Evolutionary conservation across 2,329 filamentous ascomycete genomes (phyloP).

Genomic region (Sporothrix schenckii): DNA sequence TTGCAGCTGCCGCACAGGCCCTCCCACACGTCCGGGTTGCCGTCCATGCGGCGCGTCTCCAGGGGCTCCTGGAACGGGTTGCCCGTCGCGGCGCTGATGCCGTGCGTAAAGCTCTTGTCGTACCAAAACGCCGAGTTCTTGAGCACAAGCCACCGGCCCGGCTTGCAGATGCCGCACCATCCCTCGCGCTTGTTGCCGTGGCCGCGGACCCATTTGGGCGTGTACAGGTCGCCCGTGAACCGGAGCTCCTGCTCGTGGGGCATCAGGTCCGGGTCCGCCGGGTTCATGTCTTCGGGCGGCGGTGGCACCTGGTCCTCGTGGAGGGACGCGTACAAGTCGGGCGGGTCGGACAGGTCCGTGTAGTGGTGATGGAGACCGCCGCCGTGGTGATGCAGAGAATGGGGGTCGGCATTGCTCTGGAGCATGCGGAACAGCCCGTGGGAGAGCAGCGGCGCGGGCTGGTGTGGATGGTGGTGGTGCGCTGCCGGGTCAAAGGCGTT

Average conservation of each 20-base stretch:
- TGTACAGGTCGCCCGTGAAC: conserved; percentile 81
- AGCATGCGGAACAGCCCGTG: conserved; percentile 74
- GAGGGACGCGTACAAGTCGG: conserved; percentile 75
- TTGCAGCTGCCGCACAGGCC: conserved; percentile 76
- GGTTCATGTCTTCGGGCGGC: conserved; percentile 80
- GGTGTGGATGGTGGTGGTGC: conserved; percentile 41
- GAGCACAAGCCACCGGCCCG: conserved; percentile 80
- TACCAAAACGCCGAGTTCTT: conserved; percentile 95
- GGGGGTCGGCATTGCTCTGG: conserved; percentile 72
- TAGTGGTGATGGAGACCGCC: conserved; percentile 64
- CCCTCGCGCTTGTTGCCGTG: conserved; percentile 86
- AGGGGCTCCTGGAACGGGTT: conserved; percentile 76
- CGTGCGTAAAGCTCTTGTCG: conserved; percentile 87
- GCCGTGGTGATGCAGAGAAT: conserved; percentile 62
- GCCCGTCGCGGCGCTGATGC: conserved; percentile 80
- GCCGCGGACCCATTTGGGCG: conserved; percentile 79
- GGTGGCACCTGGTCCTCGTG: conserved; percentile 73
- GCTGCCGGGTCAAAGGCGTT: conserved; percentile 53
- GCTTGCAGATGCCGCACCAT: conserved; percentile 88
- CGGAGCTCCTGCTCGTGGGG: conserved; percentile 79
- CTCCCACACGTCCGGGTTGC: conserved; percentile 80
- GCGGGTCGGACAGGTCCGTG: conserved; percentile 72
- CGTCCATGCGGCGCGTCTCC: conserved; percentile 74
- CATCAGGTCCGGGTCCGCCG: conserved; percentile 71
- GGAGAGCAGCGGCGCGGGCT: conserved; percentile 64